Evolutionary conservation across 176 grass and related monocot species (phyloP), one percentile per base, ranked within the genome.

Genomic region (Rhynchospora breviuscula): DNA sequence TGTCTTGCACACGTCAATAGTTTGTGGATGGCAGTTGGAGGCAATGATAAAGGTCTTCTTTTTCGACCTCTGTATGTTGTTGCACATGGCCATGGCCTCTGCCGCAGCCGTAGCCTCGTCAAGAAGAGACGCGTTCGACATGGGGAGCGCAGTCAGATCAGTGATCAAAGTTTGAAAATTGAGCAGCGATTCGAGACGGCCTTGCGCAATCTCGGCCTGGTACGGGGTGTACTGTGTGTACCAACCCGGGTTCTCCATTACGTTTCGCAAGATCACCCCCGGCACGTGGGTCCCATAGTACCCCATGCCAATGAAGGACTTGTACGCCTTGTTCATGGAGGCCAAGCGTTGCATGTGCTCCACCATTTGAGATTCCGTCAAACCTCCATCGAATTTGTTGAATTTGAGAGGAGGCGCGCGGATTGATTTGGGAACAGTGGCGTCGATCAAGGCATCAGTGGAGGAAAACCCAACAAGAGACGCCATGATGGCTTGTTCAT

Each of bases 211-310:
- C 91, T 99, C 97, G 3, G 97, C 97, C 87, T 99, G 97, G 89
- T 99, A 99, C 49, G 97, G 97, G 12, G 93, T 99, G 93, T 99
- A 99, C 85, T 99, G 97, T 10, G 97, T 99, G 91, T 99, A 99
- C 97, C 97, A 99, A 1, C 86, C 97, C 17, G 97, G 97, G 88
- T 96, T 99, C 86, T 99, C 97, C 97, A 99, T 96, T 85, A 99
- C 86, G 70, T 99, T 99, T 75, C 97, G 91, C 45, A 99, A 87
- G 18, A 99, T 90, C 31, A 95, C 93, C 0, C 33, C 65, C 3
- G 96, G 96, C 66, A 99, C 90, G 68, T 93, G 90, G 70, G 96
- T 99, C 80, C 82, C 79, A 79, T 99, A 99, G 88, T 99, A 99
- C 2, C 96, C 96, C 96, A 95, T 99, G 80, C 96, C 96, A 80